Conservation (phyloP, 768 basidiomycete genomes). For the Lentinula edodes region DNA sequence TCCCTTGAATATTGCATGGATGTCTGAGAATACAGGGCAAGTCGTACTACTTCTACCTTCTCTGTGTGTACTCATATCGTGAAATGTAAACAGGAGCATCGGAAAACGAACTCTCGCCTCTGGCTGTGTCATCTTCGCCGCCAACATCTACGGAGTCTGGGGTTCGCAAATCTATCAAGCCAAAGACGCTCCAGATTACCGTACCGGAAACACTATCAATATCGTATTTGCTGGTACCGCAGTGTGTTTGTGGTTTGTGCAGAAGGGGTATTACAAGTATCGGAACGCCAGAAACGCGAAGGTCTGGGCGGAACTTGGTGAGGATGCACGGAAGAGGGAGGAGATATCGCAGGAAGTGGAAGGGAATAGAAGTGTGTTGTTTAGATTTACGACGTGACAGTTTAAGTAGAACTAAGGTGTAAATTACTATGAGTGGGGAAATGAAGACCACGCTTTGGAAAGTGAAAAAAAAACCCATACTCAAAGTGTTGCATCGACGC, state of each 20-base stretch:
- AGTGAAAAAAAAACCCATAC: too few relatives aligned
- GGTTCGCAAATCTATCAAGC: constrained; percentile 33
- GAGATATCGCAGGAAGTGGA: constrained; percentile 21
- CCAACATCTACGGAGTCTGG: constrained; percentile 18
- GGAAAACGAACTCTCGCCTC: constrained; percentile 30
- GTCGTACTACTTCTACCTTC: neutral
- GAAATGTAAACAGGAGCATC: constrained; percentile 17
- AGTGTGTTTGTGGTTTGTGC: constrained; percentile 9
- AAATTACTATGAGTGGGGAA: too few relatives aligned
- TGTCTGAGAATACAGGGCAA: constrained; percentile 33
- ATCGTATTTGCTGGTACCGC: neutral
- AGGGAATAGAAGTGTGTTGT: constrained; percentile 28
- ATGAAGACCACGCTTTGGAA: too few relatives aligned
- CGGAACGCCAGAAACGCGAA: constrained; percentile 13
- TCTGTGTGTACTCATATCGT: neutral
- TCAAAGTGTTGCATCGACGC: too few relatives aligned
- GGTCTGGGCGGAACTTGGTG: constrained; percentile 15
- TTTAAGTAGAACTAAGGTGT: too few relatives aligned
- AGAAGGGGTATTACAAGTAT: constrained; percentile 12
- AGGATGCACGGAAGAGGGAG: constrained; percentile 19
- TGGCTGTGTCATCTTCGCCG: constrained; percentile 30
- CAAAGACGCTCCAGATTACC: constrained; percentile 29
- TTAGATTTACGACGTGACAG: constrained; percentile 29
- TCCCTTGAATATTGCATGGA: constrained; percentile 34
- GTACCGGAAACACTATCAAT: constrained; percentile 19